Percentiles rank a stretch among this genome's conserved stretches.
Conservation (phyloP, 2,329 filamentous ascomycete species). For the Chalaropsis ovoidea region DNA sequence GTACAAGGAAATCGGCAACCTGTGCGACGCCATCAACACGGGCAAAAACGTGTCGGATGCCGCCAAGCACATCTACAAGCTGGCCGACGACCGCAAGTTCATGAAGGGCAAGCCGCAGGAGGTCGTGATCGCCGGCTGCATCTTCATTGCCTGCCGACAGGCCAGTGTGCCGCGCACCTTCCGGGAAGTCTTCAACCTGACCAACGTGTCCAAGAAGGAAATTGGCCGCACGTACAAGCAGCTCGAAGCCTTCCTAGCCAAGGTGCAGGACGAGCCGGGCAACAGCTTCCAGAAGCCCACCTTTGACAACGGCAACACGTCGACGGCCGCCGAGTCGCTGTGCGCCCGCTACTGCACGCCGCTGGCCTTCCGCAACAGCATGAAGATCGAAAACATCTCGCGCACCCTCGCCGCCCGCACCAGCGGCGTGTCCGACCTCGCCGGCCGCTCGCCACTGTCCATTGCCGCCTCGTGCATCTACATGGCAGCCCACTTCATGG, state of each 20-base stretch:
- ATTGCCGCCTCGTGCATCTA: constrained; percentile 94
- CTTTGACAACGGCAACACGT: constrained; percentile 61
- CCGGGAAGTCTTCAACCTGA: constrained; percentile 86
- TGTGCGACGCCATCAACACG: constrained; percentile 77
- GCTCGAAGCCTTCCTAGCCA: constrained; percentile 77
- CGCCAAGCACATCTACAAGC: constrained; percentile 91
- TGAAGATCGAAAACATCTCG: constrained; percentile 68
- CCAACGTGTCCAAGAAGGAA: constrained; percentile 92
- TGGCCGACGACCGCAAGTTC: constrained; percentile 81
- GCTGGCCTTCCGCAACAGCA: constrained; percentile 60
- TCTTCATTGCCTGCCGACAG: constrained; percentile 95
- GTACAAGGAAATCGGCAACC: constrained; percentile 77
- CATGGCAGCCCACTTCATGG: constrained; percentile 83
- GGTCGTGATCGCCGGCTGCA: constrained; percentile 86
- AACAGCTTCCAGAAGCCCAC: constrained; percentile 38
- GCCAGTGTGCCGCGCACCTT: constrained; percentile 81
- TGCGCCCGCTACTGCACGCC: constrained; percentile 83
- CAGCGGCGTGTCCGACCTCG: constrained; percentile 65
- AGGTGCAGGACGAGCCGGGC: constrained; percentile 55
- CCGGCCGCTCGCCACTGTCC: constrained; percentile 85
- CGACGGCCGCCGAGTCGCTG: constrained; percentile 72
- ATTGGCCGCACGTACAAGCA: constrained; percentile 93
- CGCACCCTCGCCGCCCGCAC: constrained; percentile 69
- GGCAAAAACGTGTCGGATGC: constrained; percentile 73
- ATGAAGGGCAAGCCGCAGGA: constrained; percentile 95